These are phyloP conservation scores for Aspergillus sp. DNA, from an alignment of 2,329 filamentous ascomycete genomes.

Conservation along the genomic window DNA sequence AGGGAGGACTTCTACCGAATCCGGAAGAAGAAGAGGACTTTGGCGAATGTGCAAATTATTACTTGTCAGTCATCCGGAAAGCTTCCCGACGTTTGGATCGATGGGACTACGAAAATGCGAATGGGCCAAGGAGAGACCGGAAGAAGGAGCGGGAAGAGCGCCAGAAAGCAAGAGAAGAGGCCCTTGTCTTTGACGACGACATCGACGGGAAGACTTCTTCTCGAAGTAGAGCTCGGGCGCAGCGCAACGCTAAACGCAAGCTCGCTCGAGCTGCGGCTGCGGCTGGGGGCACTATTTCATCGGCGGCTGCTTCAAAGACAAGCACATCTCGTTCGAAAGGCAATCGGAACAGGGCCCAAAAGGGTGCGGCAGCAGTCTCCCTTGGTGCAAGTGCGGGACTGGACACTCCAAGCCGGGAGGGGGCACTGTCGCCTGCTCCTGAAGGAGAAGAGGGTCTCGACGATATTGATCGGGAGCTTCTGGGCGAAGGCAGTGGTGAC, in stretches of 20 bases:
- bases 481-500: slow-evolving; percentile 38
- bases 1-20: slow-evolving; percentile 44
- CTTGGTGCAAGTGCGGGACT: slow-evolving; percentile 16
- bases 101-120: slow-evolving; percentile 47
- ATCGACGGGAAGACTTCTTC: slow-evolving; percentile 20
- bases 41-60: slow-evolving; percentile 49
- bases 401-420: slow-evolving; percentile 27
- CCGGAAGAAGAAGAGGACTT: slow-evolving; percentile 47
- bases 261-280: slow-evolving; percentile 21
- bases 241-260: slow-evolving; percentile 32
- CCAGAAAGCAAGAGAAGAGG: slow-evolving; percentile 31
- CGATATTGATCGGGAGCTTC: slow-evolving; percentile 39
- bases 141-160: slow-evolving; percentile 40
- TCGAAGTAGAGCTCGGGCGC: slow-evolving; percentile 24
- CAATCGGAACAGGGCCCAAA: slow-evolving; percentile 23
- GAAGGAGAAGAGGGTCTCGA: slow-evolving; percentile 37
- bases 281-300: slow-evolving; percentile 21
- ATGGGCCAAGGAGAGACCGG: slow-evolving; percentile 39
- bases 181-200: slow-evolving; percentile 18
- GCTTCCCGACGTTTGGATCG: slow-evolving; percentile 44
- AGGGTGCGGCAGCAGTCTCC: slow-evolving; percentile 13
- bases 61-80: slow-evolving; percentile 44
- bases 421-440: slow-evolving; percentile 22
- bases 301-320: slow-evolving; percentile 17
- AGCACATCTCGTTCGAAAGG: slow-evolving; percentile 27